Evolutionary conservation across 2,329 filamentous ascomycete genomes (phyloP), one percentile per base, ranked within the genome.

Genomic region (Nannizzia gypsea): DNA sequence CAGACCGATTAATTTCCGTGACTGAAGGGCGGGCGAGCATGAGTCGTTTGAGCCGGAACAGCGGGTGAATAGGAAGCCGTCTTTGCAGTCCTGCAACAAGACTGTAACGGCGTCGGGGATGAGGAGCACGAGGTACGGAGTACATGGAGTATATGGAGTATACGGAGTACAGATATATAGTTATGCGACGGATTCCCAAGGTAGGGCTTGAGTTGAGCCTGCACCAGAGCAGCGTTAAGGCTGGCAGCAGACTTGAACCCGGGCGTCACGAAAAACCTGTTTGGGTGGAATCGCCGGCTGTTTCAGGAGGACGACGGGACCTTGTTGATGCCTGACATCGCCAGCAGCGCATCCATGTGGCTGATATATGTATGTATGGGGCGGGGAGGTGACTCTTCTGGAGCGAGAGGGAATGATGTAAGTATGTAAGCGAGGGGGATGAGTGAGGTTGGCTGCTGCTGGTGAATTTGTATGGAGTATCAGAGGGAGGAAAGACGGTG

Each of bases 211-310:
- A 17, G 13, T 13, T 40, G 38, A 24, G 20, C 8, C 44, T 48
- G 11, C 9, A 22, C 4, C 44, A 6, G 17, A 24, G 44, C n/a
- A 20, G 48, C 48, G 24, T 52, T 52, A 52, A 52, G 48, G 38
- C n/a, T 34, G 22, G 48, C 24, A 50, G 46, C 8, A 34, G 31
- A 24, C 24, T 28, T 13, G 44, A n/a, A n/a, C 48, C 31, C 48
- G 15, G 48, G 48, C 46, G 46, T 52, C 28, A 52, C 48, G 17
- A 52, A 52, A 52, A 52, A 52, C 48, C 48, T 52, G 48, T 52
- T 52, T 52, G 48, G 48, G 48, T 52, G 48, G 48, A 34, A 28
- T 52, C 48, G 28, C 48, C 28, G 48, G 48, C 28, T 28, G 48
- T 52, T 52, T 52, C 48, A 52, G 48, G 46, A 50, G 46, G 24